A percentile compares a stretch with the other conserved stretches of the same genome.
These are phyloP conservation scores for Tetrastigma voinierianum DNA, from an alignment of 164 flowering plant species.

Conservation along the genomic window DNA sequence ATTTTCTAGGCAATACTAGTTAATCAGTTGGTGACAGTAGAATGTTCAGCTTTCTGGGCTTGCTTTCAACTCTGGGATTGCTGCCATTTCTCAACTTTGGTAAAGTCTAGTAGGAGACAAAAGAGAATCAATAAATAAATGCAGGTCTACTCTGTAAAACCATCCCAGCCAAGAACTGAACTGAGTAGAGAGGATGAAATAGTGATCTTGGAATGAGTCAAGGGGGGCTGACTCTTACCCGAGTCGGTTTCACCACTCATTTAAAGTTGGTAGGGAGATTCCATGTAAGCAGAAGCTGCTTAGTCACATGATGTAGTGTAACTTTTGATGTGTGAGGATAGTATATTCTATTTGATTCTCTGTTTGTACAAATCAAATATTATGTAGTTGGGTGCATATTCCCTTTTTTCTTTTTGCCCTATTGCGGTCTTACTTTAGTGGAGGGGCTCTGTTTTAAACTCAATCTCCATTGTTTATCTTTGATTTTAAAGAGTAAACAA, in stretches of 20 bases:
- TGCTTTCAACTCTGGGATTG: neutral
- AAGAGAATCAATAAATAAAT: neutral
- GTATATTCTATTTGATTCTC: slow-evolving; percentile 8
- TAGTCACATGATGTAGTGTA: slow-evolving; percentile 1
- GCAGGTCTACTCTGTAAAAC: too few relatives aligned
- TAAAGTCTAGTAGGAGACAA: neutral
- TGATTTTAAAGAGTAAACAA: neutral
- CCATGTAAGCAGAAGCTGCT: too few relatives aligned
- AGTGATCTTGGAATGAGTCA: too few relatives aligned
- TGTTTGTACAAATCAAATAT: neutral
- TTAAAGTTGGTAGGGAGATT: too few relatives aligned
- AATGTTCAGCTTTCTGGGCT: neutral
- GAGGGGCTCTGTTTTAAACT: neutral
- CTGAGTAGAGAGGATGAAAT: too few relatives aligned
- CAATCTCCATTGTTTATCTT: neutral
- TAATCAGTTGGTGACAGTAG: neutral
- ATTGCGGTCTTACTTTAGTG: neutral
- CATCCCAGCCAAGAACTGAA: too few relatives aligned
- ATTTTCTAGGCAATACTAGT: too few relatives aligned
- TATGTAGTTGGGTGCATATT: neutral
- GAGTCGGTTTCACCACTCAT: too few relatives aligned
- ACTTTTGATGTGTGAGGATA: too few relatives aligned
- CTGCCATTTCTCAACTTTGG: neutral
- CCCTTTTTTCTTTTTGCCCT: neutral
- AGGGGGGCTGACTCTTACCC: too few relatives aligned